These are phyloP conservation scores for Dryas alaskensis DNA, from an alignment of 306 rosid genomes.

Conservation along the genomic window DNA sequence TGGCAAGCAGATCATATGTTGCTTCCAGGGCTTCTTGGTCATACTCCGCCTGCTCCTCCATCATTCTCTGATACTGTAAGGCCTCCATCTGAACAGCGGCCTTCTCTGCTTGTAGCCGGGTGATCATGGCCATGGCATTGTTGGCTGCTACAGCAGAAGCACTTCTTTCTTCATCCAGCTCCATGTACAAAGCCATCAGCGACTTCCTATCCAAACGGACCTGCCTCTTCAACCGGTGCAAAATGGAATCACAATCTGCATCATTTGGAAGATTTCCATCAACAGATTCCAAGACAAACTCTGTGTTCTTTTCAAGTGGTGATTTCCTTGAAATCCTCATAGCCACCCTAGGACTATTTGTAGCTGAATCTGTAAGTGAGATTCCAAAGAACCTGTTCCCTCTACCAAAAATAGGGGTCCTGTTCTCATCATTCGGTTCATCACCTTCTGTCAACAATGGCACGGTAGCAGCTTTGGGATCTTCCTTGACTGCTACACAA, in stretches of 20 bases:
- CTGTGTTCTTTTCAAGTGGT: conserved; percentile 47
- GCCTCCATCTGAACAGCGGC: conserved; percentile 98
- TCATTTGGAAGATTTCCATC: conserved; percentile 41
- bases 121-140: conserved; percentile 99
- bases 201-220: conserved; percentile 81
- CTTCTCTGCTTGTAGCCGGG: conserved; percentile 84
- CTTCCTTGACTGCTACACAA: conserved; percentile 53
- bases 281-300: conserved; percentile 38
- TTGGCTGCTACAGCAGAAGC: conserved; percentile 93
- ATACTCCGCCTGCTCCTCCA: conserved; percentile 96
- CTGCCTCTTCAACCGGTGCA: conserved; percentile 52
- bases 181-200: conserved; percentile 80
- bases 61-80: conserved; percentile 91
- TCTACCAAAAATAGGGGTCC: conserved; percentile 46
- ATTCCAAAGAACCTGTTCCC: conserved; percentile 74
- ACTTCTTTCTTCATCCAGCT: conserved; percentile 91
- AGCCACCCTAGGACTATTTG: conserved; percentile 60
- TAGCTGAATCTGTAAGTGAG: conserved; percentile 68
- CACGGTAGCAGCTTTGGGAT: conserved; percentile 37
- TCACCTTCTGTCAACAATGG: conserved; percentile 51
- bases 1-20: conserved; percentile 58
- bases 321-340: conserved; percentile 49
- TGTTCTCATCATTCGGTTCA: conserved; percentile 45
- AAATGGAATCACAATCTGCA: conserved; percentile 44
- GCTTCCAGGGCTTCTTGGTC: conserved; percentile 86